Evolutionary conservation across 495 filamentous ascomycete genomes (phyloP), one percentile per base, ranked within the genome.

Genomic region (Penicillium psychrofluorescens): DNA sequence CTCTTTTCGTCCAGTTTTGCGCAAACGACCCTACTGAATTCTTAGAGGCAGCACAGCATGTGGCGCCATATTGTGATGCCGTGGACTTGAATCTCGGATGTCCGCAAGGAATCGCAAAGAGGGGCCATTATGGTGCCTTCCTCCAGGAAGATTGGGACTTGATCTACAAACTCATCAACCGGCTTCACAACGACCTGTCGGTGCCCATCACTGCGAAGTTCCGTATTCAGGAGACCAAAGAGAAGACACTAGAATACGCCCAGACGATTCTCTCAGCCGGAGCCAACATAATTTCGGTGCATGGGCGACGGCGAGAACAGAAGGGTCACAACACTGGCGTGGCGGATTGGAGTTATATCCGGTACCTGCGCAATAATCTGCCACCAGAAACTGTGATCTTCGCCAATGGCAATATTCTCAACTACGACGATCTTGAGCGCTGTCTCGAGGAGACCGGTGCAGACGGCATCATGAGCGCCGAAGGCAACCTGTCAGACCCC

Each of bases 61-160:
- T 87, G 0, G 77, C 81, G 3, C 85, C 86, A 1, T 85, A 86
- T 66, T 95, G 90, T 59, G 92, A 99, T 57, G 92, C 90, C 2
- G 86, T 99, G 8, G 94, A 99, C 61, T 68, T 99, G 50, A 99
- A 99, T 59, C 76, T 99, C 1, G 92, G 92, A n/a, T 99, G 92
- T 68, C 92, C 92, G 2, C 92, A 99, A 57, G 90, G 90, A 2
- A 99, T 99, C 44, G 92, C 92, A 29, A 76, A 76, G 52, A 86
- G 81, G 54, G 92, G 92, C 5, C 82, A 86, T 55, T 99, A 99
- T 56, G 92, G 92, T 8, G 82, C 90, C 8, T 98, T 95, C 55
- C 65, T 99, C 34, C 92, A 99, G 56, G 92, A 99, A 61, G 85
- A 97, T 46, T 89, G 88, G 76, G 76, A 79, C 14, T 67, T 95